Conservation (phyloP, 306 rosid genomes). For the Lathyrus tuberosus region DNA sequence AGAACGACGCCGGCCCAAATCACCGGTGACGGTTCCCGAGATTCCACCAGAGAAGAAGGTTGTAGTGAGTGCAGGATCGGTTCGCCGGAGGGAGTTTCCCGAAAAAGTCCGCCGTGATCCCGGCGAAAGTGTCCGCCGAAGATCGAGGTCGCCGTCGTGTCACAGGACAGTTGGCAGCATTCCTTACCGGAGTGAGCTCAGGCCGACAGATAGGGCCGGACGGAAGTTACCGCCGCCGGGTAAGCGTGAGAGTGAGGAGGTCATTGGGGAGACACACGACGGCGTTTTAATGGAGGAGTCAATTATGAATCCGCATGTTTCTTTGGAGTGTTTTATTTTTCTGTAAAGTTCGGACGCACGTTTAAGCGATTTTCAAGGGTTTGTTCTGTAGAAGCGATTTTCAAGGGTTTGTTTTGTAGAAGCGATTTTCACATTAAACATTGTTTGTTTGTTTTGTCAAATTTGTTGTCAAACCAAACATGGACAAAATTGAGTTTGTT, state of each 20-base stretch:
- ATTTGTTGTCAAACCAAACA: not conserved
- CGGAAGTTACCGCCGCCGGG: constrained; percentile 29
- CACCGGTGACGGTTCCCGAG: constrained; percentile 50
- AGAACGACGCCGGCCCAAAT: constrained; percentile 47
- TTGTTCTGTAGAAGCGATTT: not conserved
- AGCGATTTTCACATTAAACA: constrained; percentile 23
- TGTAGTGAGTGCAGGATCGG: constrained; percentile 35
- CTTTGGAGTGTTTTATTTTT: constrained; percentile 93
- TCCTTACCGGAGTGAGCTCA: constrained; percentile 40
- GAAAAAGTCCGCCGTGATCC: constrained; percentile 49
- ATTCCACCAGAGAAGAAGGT: constrained; percentile 47
- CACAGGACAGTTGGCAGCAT: constrained; percentile 36
- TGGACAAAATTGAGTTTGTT: not conserved
- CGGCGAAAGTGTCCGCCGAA: constrained; percentile 44
- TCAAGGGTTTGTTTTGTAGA: constrained; percentile 11
- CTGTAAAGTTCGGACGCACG: constrained; percentile 52
- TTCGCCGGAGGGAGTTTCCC: constrained; percentile 46
- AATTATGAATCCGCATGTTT: constrained; percentile 70
- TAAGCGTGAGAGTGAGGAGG: constrained; percentile 25
- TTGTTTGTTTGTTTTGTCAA: not conserved
- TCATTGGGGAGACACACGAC: constrained; percentile 45
- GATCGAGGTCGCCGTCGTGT: constrained; percentile 78
- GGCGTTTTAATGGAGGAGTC: constrained; percentile 56
- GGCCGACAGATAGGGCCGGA: constrained; percentile 40
- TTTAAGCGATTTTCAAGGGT: not conserved